Evolutionary conservation across 75 land plant genomes (phyloP).

Genomic region (Azolla pinnata): DNA sequence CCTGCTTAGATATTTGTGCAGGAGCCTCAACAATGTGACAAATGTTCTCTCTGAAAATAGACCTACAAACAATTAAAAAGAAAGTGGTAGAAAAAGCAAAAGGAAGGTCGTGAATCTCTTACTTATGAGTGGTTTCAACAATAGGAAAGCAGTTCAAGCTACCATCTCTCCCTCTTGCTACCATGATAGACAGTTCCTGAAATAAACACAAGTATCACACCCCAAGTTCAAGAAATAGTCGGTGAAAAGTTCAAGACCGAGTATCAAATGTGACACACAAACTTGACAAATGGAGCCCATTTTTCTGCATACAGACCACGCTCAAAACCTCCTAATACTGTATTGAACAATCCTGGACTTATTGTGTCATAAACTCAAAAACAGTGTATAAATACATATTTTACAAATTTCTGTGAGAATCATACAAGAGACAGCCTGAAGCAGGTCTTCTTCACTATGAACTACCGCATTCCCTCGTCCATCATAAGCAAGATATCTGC

Average conservation of each 20-base stretch:
- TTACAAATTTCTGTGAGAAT: no score
- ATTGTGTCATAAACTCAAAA: no score
- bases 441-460: conserved; percentile 51
- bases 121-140: conserved; percentile 92
- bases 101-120: no score
- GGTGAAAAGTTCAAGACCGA: no score
- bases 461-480: conserved; percentile 98
- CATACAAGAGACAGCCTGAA: conserved; percentile 57
- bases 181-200: conserved; percentile 90
- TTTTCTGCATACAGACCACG: conserved; percentile 86
- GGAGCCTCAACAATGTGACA: conserved; percentile 86
- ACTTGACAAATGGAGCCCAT: conserved; percentile 95
- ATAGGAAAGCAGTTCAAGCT: conserved; percentile 63
- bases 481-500: conserved; percentile 88
- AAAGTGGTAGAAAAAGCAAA: no score
- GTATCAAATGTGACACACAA: no score
- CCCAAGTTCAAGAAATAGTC: no score
- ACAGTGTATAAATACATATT: no score
- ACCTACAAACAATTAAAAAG: no score
- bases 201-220: no score
- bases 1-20: conserved; percentile 51
- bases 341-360: no score
- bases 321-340: conserved; percentile 84
- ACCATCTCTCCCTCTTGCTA: conserved; percentile 76
- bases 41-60: conserved; percentile 69